Evolutionary conservation across 2,329 filamentous ascomycete species (phyloP).

Genomic region (Alternaria dauci): DNA sequence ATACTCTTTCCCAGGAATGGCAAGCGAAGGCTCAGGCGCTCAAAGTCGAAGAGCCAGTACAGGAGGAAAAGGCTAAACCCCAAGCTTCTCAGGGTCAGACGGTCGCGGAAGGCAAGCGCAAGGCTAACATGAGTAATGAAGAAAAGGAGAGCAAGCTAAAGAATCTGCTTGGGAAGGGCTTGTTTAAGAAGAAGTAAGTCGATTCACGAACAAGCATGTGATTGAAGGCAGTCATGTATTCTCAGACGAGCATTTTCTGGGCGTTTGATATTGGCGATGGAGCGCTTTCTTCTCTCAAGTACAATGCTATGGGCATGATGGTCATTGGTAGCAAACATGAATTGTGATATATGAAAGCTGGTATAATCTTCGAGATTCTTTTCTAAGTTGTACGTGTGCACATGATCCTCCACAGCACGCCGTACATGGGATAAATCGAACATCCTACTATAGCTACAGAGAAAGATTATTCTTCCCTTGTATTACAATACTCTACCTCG

Average conservation of each 20-base stretch:
- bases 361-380: background rate
- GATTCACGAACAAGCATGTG: background rate
- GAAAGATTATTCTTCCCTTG: too few species aligned
- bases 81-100: slow-evolving; percentile 20
- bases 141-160: slow-evolving; percentile 54
- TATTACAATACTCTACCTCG: too few species aligned
- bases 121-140: slow-evolving; percentile 38
- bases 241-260: slow-evolving; percentile 8
- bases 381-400: too few species aligned
- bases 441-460: background rate
- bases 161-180: slow-evolving; percentile 47
- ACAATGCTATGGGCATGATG: background rate
- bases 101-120: slow-evolving; percentile 45
- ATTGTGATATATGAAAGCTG: background rate
- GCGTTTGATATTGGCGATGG: background rate
- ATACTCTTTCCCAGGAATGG: slow-evolving; percentile 67
- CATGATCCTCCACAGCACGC: too few species aligned
- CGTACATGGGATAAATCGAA: background rate
- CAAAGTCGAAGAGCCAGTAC: slow-evolving; percentile 65
- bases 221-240: background rate
- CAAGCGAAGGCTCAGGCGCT: slow-evolving; percentile 71
- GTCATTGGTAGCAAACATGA: background rate
- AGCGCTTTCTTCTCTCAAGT: slow-evolving; percentile 1
- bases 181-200: slow-evolving; percentile 45
- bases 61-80: slow-evolving; percentile 18